Conservation (phyloP, 2,329 filamentous ascomycete genomes). For the Xylogone sp. region DNA sequence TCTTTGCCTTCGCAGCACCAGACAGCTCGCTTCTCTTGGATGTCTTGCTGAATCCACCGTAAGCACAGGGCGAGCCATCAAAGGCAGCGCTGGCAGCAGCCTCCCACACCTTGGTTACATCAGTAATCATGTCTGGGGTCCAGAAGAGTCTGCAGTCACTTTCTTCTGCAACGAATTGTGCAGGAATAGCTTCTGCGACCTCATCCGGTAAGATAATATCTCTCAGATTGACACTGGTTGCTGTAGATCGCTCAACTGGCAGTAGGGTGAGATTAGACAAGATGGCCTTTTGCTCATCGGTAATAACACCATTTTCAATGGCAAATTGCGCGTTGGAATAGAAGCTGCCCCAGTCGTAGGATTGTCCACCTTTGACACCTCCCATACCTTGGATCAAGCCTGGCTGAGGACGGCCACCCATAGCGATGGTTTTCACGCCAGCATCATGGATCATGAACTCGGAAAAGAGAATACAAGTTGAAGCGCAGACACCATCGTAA, state of each 20-base stretch:
- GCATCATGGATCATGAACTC: conserved; percentile 48
- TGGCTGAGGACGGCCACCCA: conserved; percentile 54
- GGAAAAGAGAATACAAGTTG: conserved; percentile 56
- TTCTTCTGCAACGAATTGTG: conserved; percentile 58
- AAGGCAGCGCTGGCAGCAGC: conserved; percentile 36
- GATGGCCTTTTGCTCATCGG: conserved; percentile 12
- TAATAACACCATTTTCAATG: not conserved
- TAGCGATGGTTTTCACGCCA: conserved; percentile 51
- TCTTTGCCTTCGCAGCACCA: not conserved
- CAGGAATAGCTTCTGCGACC: conserved; percentile 35
- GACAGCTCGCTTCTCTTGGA: not conserved
- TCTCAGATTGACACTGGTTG: conserved; percentile 36
- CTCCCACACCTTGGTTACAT: conserved; percentile 50
- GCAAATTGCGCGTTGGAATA: conserved; percentile 12
- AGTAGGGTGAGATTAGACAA: conserved; percentile 13
- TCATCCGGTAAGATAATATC: conserved; percentile 31
- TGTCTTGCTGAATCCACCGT: conserved; percentile 8
- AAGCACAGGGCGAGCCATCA: conserved; percentile 33
- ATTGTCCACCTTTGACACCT: conserved; percentile 57
- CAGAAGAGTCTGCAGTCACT: conserved; percentile 60
- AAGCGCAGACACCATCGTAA: conserved; percentile 54
- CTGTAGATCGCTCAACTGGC: conserved; percentile 20
- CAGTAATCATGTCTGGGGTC: conserved; percentile 47
- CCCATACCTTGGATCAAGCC: conserved; percentile 59
- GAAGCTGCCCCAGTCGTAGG: conserved; percentile 14